A percentile compares a stretch with the other conserved stretches of the same genome.
phyloP scores from a whole-genome alignment of 441 rosid species.

The Euphorbia neoarborescens region DNA sequence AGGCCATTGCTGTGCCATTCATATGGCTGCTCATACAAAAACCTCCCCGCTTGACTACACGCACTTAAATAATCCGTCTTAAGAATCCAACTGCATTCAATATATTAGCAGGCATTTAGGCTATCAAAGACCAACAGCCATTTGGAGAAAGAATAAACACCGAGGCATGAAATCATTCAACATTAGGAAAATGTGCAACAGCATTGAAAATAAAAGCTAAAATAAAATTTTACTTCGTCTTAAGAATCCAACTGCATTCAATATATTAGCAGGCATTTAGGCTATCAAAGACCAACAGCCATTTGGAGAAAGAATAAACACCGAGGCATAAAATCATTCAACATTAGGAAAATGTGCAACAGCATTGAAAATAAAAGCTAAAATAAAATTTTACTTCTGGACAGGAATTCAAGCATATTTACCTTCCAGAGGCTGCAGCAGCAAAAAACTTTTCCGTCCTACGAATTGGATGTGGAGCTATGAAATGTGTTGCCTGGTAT shows the following conservation, averaged over 20 bases:
- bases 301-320: not conserved
- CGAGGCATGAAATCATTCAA: not conserved
- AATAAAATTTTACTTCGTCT: too few relatives aligned
- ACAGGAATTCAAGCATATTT: conserved; percentile 13
- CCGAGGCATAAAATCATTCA: not conserved
- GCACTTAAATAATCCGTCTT: conserved; percentile 69
- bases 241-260: conserved; percentile 70
- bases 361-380: not conserved
- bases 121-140: not conserved
- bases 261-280: not conserved
- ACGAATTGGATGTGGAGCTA: conserved; percentile 58
- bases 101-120: not conserved
- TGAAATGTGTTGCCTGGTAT: conserved; percentile 87
- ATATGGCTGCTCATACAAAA: conserved; percentile 62
- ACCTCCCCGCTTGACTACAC: conserved; percentile 60
- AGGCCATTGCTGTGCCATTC: conserved; percentile 75
- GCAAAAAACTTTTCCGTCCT: conserved; percentile 87
- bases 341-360: not conserved
- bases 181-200: not conserved
- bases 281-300: not conserved
- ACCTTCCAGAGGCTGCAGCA: conserved; percentile 95
- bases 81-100: conserved; percentile 65
- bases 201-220: too few relatives aligned
- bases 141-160: not conserved
- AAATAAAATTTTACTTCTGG: not conserved